Evolutionary conservation across 768 basidiomycete genomes (phyloP).

Genomic region (Tulasnella calospora): DNA sequence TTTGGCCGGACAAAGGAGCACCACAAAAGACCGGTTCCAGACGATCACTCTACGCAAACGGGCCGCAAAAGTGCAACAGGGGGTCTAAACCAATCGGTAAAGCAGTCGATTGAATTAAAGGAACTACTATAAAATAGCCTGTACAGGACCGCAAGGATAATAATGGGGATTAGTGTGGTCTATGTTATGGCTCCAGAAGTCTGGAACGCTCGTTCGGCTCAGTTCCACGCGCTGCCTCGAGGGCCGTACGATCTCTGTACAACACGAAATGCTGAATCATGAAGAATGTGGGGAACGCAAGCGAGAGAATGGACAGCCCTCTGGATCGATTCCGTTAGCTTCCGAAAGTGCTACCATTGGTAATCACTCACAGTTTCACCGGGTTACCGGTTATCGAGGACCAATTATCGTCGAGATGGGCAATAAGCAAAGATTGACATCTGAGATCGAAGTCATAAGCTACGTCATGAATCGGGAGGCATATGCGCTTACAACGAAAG

Average conservation of each 20-base stretch:
- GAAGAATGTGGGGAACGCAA: conserved; percentile 35
- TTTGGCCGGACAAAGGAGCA: too few species aligned
- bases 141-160: background rate
- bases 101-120: background rate
- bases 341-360: background rate
- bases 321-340: conserved; percentile 22
- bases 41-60: too few species aligned
- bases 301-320: conserved; percentile 33
- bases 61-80: too few species aligned
- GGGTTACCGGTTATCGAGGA: conserved; percentile 33
- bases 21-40: too few species aligned
- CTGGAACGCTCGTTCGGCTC: background rate
- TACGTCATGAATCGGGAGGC: background rate
- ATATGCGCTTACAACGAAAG: conserved; percentile 30
- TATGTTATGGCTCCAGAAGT: background rate
- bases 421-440: conserved; percentile 34
- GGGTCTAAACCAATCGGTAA: too few species aligned
- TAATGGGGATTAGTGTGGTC: background rate
- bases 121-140: background rate
- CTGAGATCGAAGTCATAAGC: conserved; percentile 18
- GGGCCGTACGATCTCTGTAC: conserved; percentile 25
- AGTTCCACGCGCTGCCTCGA: too few species aligned
- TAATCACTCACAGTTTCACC: conserved; percentile 25
- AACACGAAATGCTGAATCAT: conserved; percentile 36
- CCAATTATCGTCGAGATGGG: conserved; percentile 32